Conservation (phyloP, 257 asterid genomes). For the Datura wrightii region DNA sequence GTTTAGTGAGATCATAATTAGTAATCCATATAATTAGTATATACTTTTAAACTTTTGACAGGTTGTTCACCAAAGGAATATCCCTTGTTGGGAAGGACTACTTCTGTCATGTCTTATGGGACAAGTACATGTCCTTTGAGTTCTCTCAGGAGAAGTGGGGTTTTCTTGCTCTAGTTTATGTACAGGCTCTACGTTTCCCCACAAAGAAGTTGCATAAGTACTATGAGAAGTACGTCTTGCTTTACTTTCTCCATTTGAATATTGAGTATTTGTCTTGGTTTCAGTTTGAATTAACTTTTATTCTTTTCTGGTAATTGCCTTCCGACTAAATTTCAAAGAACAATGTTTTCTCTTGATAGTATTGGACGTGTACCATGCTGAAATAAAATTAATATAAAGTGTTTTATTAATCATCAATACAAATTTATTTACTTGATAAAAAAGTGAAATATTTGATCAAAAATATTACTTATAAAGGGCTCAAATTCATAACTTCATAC, state of each 20-base stretch:
- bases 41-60: conserved; percentile 38
- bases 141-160: conserved; percentile 72
- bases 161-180: conserved; percentile 76
- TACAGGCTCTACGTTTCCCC: conserved; percentile 76
- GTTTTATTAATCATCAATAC: not conserved
- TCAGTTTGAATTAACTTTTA: not conserved
- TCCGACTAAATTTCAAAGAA: not conserved
- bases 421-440: not conserved
- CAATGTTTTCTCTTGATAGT: not conserved
- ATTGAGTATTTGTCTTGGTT: conserved; percentile 10
- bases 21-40: not conserved
- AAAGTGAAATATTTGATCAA: not conserved
- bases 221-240: conserved; percentile 70
- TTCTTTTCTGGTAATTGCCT: not conserved
- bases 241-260: conserved; percentile 4
- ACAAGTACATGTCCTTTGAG: conserved; percentile 81
- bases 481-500: not conserved
- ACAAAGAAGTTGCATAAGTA: conserved; percentile 74
- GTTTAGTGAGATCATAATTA: not conserved
- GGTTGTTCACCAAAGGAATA: conserved; percentile 78
- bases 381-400: not conserved
- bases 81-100: conserved; percentile 83
- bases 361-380: not conserved
- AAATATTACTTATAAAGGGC: not conserved
- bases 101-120: conserved; percentile 82